These are phyloP conservation scores for Lipomyces yamanashiensis DNA, from an alignment of 805 yeast genomes.

Conservation along the genomic window DNA sequence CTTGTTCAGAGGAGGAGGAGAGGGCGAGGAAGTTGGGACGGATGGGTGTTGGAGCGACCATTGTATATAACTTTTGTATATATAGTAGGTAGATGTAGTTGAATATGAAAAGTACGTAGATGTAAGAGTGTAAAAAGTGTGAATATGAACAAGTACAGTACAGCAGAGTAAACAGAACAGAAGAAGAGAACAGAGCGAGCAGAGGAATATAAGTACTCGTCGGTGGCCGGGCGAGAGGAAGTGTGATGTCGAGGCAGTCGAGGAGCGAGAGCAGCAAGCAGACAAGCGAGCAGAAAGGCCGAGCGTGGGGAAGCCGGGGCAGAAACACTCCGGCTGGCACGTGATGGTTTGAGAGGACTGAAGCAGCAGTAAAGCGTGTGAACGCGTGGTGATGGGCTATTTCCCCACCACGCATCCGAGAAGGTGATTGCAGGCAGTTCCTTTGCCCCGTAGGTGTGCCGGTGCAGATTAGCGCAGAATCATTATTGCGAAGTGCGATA, in stretches of 20 bases:
- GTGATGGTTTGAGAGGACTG: neutral
- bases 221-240: constrained; percentile 1
- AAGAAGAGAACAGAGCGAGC: neutral
- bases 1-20: constrained; percentile 1
- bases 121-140: neutral
- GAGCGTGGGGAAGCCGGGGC: neutral
- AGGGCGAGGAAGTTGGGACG: constrained; percentile 6
- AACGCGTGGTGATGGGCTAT: no score
- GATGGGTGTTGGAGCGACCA: neutral
- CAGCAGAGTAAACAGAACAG: neutral
- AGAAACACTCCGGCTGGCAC: neutral
- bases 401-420: constrained; percentile 14
- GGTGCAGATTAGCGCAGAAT: no score
- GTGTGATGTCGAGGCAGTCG: neutral
- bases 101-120: neutral
- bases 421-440: neutral
- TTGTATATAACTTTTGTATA: no score
- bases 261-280: no score
- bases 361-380: no score
- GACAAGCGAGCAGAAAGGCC: no score
- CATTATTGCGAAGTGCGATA: neutral
- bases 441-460: neutral
- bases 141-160: neutral
- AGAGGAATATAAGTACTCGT: neutral
- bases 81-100: no score